phyloP scores from a whole-genome alignment of 371 early-diverging fungal species.

The Mucor mucedo region DNA sequence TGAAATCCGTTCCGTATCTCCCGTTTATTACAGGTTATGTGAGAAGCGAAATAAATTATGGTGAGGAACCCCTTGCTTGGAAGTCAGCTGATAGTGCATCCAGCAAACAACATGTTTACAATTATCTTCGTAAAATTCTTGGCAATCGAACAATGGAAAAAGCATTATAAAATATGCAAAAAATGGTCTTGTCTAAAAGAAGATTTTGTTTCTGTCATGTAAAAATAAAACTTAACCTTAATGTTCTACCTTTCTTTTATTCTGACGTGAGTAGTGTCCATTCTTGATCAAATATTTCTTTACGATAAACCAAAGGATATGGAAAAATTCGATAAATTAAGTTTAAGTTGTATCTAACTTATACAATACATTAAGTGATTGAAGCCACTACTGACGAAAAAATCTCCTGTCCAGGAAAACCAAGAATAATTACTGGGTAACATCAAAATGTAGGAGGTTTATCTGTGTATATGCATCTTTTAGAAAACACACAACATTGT shows the following conservation, averaged over 20 bases:
- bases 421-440: background rate
- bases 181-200: background rate
- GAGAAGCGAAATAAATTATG: slow-evolving; percentile 28
- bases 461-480: background rate
- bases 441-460: slow-evolving; percentile 6
- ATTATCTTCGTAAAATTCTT: slow-evolving; percentile 12
- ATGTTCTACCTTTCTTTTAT: no score
- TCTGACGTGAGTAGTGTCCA: no score
- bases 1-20: slow-evolving; percentile 22
- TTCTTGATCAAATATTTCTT: no score
- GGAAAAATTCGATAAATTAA: no score
- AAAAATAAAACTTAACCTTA: no score
- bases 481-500: background rate
- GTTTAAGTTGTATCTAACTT: no score
- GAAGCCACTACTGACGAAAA: no score
- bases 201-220: background rate
- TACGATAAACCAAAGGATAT: no score
- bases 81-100: slow-evolving; percentile 15
- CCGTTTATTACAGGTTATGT: slow-evolving; percentile 27
- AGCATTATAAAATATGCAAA: background rate
- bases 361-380: no score
- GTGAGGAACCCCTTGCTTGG: slow-evolving; percentile 27
- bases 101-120: slow-evolving; percentile 16
- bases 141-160: background rate
- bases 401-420: no score